phyloP scores from a whole-genome alignment of 306 rosid genomes.

The Pachyrhizus erosus region DNA sequence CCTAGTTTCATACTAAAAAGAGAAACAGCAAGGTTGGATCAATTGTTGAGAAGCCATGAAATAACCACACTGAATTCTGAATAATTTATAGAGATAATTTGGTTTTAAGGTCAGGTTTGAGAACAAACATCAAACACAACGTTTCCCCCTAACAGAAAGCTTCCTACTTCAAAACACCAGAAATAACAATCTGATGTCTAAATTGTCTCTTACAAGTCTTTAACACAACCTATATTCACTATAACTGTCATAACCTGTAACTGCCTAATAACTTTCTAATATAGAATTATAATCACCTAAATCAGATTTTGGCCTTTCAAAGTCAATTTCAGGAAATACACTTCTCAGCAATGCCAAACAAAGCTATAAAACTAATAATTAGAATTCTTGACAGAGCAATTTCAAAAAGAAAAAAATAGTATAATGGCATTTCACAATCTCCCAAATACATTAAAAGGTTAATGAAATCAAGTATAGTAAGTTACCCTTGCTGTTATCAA shows the following conservation, averaged over 20 bases:
- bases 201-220: not conserved
- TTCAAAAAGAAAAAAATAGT: not conserved
- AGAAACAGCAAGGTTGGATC: not conserved
- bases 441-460: not conserved
- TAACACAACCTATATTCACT: no score
- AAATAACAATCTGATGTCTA: not conserved
- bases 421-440: conserved; percentile 1
- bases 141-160: not conserved
- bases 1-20: not conserved
- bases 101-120: not conserved
- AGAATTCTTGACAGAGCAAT: conserved; percentile 16
- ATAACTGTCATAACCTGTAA: no score
- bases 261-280: no score
- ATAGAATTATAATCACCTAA: no score
- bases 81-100: not conserved
- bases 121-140: not conserved
- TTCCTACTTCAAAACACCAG: not conserved
- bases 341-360: not conserved
- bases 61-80: not conserved
- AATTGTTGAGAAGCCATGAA: not conserved
- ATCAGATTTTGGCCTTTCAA: no score
- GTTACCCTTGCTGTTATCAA: not conserved
- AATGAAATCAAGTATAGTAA: conserved; percentile 3
- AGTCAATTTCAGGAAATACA: no score
- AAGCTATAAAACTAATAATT: conserved; percentile 4